Conservation (phyloP, 1,284 basidiomycete genomes). For the Schizopora paradoxa region DNA sequence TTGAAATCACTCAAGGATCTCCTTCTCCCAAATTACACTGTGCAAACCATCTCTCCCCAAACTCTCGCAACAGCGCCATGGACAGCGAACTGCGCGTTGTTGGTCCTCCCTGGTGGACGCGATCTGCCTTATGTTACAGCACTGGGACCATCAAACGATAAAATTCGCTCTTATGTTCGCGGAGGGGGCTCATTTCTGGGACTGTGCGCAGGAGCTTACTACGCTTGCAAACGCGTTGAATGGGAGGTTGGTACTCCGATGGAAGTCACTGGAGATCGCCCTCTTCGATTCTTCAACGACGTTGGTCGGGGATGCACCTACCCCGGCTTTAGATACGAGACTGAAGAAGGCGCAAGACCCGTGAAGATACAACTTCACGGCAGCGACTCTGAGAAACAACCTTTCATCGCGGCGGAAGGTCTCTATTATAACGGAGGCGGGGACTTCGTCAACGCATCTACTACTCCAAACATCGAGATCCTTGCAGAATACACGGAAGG, state of each 20-base stretch:
- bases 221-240: slow-evolving; percentile 36
- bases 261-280: slow-evolving; percentile 43
- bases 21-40: slow-evolving; percentile 70
- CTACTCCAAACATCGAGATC: slow-evolving; percentile 15
- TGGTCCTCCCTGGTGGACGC: slow-evolving; percentile 68
- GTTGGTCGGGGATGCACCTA: slow-evolving; percentile 48
- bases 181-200: slow-evolving; percentile 67
- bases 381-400: slow-evolving; percentile 13
- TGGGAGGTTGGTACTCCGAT: slow-evolving; percentile 43
- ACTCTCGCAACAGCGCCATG: slow-evolving; percentile 69
- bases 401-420: too few species aligned
- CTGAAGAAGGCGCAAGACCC: slow-evolving; percentile 29
- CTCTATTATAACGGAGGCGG: slow-evolving; percentile 54
- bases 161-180: slow-evolving; percentile 61
- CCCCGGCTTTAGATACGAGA: slow-evolving; percentile 47
- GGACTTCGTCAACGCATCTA: slow-evolving; percentile 35
- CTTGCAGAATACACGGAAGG: slow-evolving; percentile 18
- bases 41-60: slow-evolving; percentile 59
- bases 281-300: slow-evolving; percentile 55
- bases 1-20: slow-evolving; percentile 51
- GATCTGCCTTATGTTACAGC: slow-evolving; percentile 45
- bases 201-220: slow-evolving; percentile 60
- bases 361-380: slow-evolving; percentile 18
- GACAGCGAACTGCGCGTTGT: slow-evolving; percentile 66
- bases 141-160: slow-evolving; percentile 34